phyloP scores from a whole-genome alignment of 495 filamentous ascomycete genomes.

The Tuber aestivum region DNA sequence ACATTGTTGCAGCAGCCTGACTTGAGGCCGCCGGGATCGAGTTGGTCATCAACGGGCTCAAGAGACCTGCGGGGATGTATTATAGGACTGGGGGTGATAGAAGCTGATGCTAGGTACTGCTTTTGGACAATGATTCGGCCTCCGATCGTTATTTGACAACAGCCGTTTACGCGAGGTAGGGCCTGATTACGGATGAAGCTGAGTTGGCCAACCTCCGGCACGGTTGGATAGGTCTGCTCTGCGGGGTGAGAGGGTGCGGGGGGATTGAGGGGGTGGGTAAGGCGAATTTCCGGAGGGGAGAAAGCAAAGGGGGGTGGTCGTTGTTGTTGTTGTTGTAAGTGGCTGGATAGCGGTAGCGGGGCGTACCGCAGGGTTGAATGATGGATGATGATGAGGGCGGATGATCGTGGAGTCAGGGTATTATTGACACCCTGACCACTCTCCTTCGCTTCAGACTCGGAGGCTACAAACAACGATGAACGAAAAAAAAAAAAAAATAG shows the following conservation, averaged over 20 bases:
- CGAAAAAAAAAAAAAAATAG: background rate
- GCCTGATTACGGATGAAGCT: background rate
- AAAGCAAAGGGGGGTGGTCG: background rate
- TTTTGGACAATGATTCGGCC: conserved; percentile 23
- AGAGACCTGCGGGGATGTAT: conserved; percentile 21
- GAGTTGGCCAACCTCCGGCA: conserved; percentile 7
- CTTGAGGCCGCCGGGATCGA: conserved; percentile 36
- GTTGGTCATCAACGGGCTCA: conserved; percentile 39
- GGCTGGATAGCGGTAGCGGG: background rate
- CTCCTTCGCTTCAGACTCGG: background rate
- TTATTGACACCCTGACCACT: background rate
- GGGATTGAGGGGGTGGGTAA: conserved; percentile 16
- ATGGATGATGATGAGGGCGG: conserved; percentile 1
- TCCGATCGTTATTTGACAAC: conserved; percentile 29
- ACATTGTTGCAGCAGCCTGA: conserved; percentile 37
- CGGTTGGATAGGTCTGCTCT: conserved; percentile 16
- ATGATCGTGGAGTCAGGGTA: background rate
- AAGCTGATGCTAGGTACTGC: conserved; percentile 18
- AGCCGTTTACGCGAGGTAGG: conserved; percentile 25
- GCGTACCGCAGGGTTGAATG: conserved; percentile 1
- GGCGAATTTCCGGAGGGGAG: conserved; percentile 6
- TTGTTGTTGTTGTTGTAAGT: background rate
- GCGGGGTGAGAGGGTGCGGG: conserved; percentile 23
- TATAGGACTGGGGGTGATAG: background rate
- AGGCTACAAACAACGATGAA: background rate